Evolutionary conservation across 257 asterid genomes (phyloP), one percentile per base, ranked within the genome.

Genomic region (Fraxinus anomala): DNA sequence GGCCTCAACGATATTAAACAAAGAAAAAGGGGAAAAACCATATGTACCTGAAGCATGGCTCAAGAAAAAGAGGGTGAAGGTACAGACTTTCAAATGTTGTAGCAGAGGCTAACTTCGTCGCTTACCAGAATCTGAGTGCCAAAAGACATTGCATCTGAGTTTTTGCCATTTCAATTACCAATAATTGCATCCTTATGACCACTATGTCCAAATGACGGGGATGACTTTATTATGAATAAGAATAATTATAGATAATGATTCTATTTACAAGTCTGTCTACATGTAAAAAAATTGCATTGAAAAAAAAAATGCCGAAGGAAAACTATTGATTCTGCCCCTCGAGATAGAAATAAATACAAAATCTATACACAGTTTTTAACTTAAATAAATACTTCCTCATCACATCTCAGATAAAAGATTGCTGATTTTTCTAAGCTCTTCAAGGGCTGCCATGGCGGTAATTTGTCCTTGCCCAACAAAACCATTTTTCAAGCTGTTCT

Each of bases 391-490:
- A 10, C 69, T 63, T 24, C 16, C 34, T 63, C 17, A 26, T 90
- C 88, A 89, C 97, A 92, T 89, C 80, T 89, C 96, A n/a, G 96
- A 92, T 39, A 94, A 84, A 72, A 94, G 82, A 76, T 87, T 84
- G 90, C 99, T 87, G 74, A 94, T 94, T 84, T 90, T 94, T 80
- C 94, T 85, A 80, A 94, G 99, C 89, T 94, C 97, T 77, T 88
- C 85, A 31, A 94, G 88, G 19, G 99, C 99, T 3, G 92, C 74
- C 91, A 89, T 81, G 77, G 98, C 96, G 19, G 94, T 85, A 61
- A 85, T 89, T 82, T 89, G 95, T 72, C 91, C 94, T 85, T 88
- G 83, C 36, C 92, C 96, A 1, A 84, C 97, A 21, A 88, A 70
- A 75, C 86, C 89, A 10, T 86, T 88, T 76, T 88, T 90, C 0